Evolutionary conservation across 352 stramenopile genomes (phyloP).

Genomic region (Thalassiosira delicatula): DNA sequence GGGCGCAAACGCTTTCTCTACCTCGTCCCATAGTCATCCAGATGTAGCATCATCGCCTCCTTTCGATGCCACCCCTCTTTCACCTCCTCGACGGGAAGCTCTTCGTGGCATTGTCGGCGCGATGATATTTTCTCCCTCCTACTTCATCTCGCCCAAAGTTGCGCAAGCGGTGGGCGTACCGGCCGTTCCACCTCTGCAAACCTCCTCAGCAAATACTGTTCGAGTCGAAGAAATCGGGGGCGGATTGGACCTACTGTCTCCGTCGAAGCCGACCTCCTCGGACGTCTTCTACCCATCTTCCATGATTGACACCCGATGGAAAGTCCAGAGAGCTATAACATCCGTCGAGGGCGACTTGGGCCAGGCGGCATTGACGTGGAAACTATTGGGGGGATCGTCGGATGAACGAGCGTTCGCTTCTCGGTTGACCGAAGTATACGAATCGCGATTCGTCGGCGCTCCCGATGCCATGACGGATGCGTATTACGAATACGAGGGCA

Average conservation of each 20-base stretch:
- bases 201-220: conserved; percentile 7
- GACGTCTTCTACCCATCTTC: conserved; percentile 68
- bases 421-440: conserved; percentile 52
- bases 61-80: too few species aligned
- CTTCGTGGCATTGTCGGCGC: conserved; percentile 10
- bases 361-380: conserved; percentile 61
- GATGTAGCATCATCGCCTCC: too few species aligned
- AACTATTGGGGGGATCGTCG: conserved; percentile 55
- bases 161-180: conserved; percentile 2
- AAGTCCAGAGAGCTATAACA: conserved; percentile 48
- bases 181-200: not conserved
- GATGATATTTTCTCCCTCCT: not conserved
- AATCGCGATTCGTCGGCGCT: conserved; percentile 50
- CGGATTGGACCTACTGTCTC: conserved; percentile 67
- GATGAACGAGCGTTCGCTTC: conserved; percentile 36
- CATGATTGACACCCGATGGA: conserved; percentile 62
- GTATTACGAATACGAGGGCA: conserved; percentile 41
- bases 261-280: not conserved
- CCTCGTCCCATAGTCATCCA: too few species aligned
- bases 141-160: conserved; percentile 1
- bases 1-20: too few species aligned
- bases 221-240: conserved; percentile 63
- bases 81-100: conserved; percentile 5
- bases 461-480: conserved; percentile 30
- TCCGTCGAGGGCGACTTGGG: conserved; percentile 63